Evolutionary conservation across 331 rosid species (phyloP).

Genomic region (Pyracantha coccinea): DNA sequence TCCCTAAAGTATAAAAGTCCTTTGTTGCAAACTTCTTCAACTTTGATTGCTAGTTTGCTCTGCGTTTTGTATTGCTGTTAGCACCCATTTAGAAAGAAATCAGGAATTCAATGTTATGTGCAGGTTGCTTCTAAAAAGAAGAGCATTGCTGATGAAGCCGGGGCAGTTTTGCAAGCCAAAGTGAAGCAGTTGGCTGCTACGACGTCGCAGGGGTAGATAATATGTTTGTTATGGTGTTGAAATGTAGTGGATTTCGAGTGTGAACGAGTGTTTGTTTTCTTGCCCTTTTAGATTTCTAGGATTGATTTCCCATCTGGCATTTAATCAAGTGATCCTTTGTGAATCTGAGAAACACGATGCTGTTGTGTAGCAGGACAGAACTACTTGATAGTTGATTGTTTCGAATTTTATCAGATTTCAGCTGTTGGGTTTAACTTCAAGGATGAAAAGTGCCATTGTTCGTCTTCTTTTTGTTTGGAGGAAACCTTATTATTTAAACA

Average conservation of each 20-base stretch:
- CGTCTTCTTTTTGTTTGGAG: background rate
- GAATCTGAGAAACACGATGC: background rate
- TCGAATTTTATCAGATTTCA: background rate
- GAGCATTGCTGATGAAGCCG: slow-evolving; percentile 75
- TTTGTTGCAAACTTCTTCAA: background rate
- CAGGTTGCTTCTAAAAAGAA: slow-evolving; percentile 93
- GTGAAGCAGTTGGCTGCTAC: slow-evolving; percentile 66
- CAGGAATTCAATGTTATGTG: slow-evolving; percentile 9
- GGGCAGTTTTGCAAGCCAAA: slow-evolving; percentile 63
- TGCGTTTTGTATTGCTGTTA: background rate
- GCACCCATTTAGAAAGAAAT: background rate
- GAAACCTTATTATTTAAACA: background rate
- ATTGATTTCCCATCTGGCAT: background rate
- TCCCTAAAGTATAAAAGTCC: background rate
- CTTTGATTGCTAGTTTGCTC: background rate
- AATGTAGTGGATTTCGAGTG: background rate
- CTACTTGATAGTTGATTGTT: background rate
- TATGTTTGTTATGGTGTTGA: background rate
- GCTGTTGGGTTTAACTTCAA: background rate
- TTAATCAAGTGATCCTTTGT: background rate
- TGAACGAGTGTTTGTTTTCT: background rate
- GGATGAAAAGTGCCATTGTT: background rate
- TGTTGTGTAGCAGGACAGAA: background rate
- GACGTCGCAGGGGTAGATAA: slow-evolving; percentile 15
- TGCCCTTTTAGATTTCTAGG: background rate